Conservation (phyloP, 2,329 filamentous ascomycete genomes). For the Fonsecaea erecta region DNA sequence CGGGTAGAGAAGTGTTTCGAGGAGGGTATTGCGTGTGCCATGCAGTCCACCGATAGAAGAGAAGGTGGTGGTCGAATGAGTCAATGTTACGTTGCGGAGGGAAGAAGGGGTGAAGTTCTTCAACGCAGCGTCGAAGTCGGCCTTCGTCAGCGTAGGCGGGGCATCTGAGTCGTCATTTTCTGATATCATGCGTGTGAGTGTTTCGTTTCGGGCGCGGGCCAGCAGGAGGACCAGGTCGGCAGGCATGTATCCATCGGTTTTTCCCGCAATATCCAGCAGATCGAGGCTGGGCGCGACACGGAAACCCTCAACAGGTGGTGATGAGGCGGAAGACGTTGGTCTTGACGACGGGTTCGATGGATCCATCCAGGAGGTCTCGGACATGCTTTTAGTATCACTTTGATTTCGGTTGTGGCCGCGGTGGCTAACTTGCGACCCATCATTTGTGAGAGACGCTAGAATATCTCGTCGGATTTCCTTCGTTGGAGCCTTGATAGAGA, state of each 20-base stretch:
- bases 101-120: constrained; percentile 95
- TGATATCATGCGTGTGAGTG: constrained; percentile 76
- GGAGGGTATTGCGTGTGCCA: constrained; percentile 83
- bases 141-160: constrained; percentile 66
- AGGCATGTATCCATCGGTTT: constrained; percentile 97
- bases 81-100: constrained; percentile 88
- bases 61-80: constrained; percentile 91
- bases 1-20: constrained; percentile 95
- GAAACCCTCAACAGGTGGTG: constrained; percentile 63
- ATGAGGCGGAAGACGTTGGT: constrained; percentile 49
- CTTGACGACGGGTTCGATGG: constrained; percentile 64
- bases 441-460: constrained; percentile 74
- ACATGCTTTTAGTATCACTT: constrained; percentile 42
- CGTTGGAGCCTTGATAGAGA: constrained; percentile 85
- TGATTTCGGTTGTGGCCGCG: constrained; percentile 47
- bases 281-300: constrained; percentile 77
- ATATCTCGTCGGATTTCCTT: constrained; percentile 87
- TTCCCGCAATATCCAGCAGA: constrained; percentile 87
- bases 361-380: constrained; percentile 75
- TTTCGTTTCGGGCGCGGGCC: constrained; percentile 85
- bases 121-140: constrained; percentile 82
- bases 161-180: constrained; percentile 48
- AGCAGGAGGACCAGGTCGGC: constrained; percentile 87
- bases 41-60: constrained; percentile 86
- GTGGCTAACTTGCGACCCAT: constrained; percentile 41